These are phyloP conservation scores for Pyrenopolyporus hunteri DNA, from an alignment of 495 filamentous ascomycete species.

Conservation along the genomic window DNA sequence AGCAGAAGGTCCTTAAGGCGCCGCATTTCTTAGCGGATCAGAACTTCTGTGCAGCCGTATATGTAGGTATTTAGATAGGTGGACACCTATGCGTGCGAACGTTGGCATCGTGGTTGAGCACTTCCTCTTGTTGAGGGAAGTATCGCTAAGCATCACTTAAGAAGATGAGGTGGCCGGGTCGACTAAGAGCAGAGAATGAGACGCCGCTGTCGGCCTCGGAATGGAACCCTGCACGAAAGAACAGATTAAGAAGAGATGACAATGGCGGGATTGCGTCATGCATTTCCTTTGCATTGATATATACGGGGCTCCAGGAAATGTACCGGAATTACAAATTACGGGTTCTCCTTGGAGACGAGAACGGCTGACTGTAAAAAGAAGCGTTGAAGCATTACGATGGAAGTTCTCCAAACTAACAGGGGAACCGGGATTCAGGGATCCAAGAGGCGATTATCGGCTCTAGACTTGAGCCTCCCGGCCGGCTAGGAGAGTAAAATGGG, in stretches of 20 bases:
- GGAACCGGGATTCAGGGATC: conserved; percentile 1
- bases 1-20: conserved; percentile 22
- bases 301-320: conserved; percentile 20
- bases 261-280: conserved; percentile 30
- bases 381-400: neutral
- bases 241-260: conserved; percentile 19
- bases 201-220: conserved; percentile 31
- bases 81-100: no score
- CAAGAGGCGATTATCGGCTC: neutral
- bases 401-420: neutral
- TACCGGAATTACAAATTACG: conserved; percentile 34
- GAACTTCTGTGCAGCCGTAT: conserved; percentile 22
- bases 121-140: neutral
- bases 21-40: conserved; percentile 29
- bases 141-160: conserved; percentile 24
- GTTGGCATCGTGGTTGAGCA: conserved; percentile 10
- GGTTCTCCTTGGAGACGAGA: conserved; percentile 1
- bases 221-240: conserved; percentile 32
- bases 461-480: conserved; percentile 6
- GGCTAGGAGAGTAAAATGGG: neutral
- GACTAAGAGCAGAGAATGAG: conserved; percentile 9
- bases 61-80: neutral
- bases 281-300: conserved; percentile 14
- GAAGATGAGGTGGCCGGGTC: conserved; percentile 6
- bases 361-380: neutral